A percentile compares a stretch with the other conserved stretches of the same genome.
These are phyloP conservation scores for Rhodotorula sp. DNA, from an alignment of 1,284 basidiomycete species.

Conservation along the genomic window DNA sequence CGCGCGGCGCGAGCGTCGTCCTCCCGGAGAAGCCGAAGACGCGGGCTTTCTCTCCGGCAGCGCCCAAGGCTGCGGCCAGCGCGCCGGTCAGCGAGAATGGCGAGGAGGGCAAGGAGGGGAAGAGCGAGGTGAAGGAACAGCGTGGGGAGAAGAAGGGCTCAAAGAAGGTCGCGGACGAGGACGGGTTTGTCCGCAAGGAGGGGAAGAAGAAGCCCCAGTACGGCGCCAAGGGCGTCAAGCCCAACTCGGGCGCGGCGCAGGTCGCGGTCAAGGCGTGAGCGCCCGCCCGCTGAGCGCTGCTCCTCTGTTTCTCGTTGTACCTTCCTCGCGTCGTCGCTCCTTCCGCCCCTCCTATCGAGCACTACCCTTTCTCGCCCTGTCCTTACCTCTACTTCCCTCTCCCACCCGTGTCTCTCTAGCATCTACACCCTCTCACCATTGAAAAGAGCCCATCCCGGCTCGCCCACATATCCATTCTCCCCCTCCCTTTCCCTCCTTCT, in stretches of 20 bases:
- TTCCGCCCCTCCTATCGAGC: no score
- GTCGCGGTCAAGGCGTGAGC: constrained; percentile 23
- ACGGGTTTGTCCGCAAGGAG: constrained; percentile 22
- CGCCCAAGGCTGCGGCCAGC: not conserved
- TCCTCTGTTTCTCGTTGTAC: not conserved
- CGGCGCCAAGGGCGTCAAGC: not conserved
- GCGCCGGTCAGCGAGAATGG: not conserved
- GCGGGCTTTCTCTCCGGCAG: constrained; percentile 10
- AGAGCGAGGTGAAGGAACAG: not conserved
- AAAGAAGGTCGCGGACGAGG: constrained; percentile 13
- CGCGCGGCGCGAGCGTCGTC: constrained; percentile 23
- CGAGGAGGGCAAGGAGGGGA: not conserved
- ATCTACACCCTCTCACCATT: not conserved
- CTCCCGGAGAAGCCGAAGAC: constrained; percentile 9
- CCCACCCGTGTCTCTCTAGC: not conserved
- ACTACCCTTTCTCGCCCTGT: not conserved
- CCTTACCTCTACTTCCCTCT: no score
- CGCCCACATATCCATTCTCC: not conserved
- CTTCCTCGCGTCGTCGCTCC: no score
- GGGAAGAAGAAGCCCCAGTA: constrained; percentile 10
- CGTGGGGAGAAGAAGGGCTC: not conserved
- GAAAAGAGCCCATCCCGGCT: not conserved
- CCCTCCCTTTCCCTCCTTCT: no score
- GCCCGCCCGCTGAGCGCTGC: no score
- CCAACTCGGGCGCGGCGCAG: not conserved